These are phyloP conservation scores for Prosopis cineraria DNA, from an alignment of 306 rosid species.

Conservation along the genomic window DNA sequence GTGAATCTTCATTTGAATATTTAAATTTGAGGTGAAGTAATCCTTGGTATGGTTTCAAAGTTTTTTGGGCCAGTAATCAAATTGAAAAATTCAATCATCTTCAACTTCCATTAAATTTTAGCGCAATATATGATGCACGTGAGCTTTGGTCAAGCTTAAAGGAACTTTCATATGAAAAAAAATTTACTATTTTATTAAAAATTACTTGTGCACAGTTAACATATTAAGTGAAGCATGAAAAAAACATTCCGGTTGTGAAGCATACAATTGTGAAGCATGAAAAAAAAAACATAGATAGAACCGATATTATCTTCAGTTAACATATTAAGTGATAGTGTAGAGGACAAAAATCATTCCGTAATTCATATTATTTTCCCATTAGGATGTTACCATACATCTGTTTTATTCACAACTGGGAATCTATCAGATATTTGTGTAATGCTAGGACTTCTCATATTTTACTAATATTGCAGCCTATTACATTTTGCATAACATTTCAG, in stretches of 20 bases:
- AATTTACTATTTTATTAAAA: not conserved
- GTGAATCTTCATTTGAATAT: not conserved
- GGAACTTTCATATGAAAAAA: not conserved
- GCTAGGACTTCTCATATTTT: constrained; percentile 8
- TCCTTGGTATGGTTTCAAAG: not conserved
- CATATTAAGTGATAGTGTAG: not conserved
- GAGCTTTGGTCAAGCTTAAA: too few relatives aligned
- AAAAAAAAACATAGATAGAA: not conserved
- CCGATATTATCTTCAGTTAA: not conserved
- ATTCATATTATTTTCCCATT: not conserved
- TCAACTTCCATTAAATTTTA: not conserved
- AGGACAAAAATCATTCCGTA: not conserved
- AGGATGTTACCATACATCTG: not conserved
- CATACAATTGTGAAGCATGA: not conserved
- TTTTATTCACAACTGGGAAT: constrained; percentile 17
- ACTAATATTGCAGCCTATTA: constrained; percentile 15
- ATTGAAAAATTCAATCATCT: not conserved
- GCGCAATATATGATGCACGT: not conserved
- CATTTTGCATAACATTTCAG: constrained; percentile 45
- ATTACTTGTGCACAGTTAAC: not conserved
- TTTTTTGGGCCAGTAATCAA: not conserved
- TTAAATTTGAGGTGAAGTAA: not conserved
- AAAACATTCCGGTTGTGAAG: too few relatives aligned
- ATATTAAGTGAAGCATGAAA: too few relatives aligned
- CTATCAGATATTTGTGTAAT: not conserved